A percentile compares a stretch with the other conserved stretches of the same genome.
Conservation (phyloP, 202 grass and related monocot species). For the Musa balbisiana region DNA sequence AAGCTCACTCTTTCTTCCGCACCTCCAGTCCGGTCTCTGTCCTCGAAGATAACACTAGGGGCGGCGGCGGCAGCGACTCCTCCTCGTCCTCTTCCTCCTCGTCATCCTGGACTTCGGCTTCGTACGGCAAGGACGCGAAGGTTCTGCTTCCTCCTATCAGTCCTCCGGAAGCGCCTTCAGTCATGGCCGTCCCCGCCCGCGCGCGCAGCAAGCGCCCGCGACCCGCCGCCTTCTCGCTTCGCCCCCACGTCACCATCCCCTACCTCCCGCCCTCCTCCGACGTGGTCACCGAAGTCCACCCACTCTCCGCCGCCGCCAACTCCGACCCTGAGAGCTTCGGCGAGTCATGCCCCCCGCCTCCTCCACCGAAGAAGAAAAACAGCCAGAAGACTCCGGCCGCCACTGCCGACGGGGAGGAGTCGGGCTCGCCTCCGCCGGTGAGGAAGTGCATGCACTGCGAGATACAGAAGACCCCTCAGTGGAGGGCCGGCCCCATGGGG, state of each 20-base stretch:
- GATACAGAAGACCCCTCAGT: slow-evolving; percentile 97
- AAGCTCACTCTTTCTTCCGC: slow-evolving; percentile 27
- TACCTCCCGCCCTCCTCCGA: slow-evolving; percentile 29
- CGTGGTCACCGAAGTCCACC: background rate
- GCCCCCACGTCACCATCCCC: slow-evolving; percentile 19
- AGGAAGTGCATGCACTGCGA: slow-evolving; percentile 97
- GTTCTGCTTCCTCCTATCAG: slow-evolving; percentile 1
- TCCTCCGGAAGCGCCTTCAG: slow-evolving; percentile 36
- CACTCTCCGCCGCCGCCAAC: slow-evolving; percentile 35
- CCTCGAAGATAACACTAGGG: slow-evolving; percentile 40
- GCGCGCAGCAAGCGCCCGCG: slow-evolving; percentile 82
- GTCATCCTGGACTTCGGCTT: slow-evolving; percentile 52
- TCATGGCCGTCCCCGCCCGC: slow-evolving; percentile 40
- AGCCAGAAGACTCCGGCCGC: slow-evolving; percentile 53
- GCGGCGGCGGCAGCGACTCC: background rate
- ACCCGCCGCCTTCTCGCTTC: slow-evolving; percentile 39
- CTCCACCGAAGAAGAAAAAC: slow-evolving; percentile 48
- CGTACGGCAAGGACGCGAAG: background rate
- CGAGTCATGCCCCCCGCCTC: slow-evolving; percentile 26
- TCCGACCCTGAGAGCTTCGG: slow-evolving; percentile 20
- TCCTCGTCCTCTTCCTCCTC: slow-evolving; percentile 36
- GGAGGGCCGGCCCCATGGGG: slow-evolving; percentile 84
- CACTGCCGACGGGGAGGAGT: slow-evolving; percentile 31
- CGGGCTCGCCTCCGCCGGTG: slow-evolving; percentile 27
- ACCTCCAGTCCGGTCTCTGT: slow-evolving; percentile 88